Base-by-base conservation (phyloP, 108 stramenopile species). In the Ochromonas danica region DNA sequence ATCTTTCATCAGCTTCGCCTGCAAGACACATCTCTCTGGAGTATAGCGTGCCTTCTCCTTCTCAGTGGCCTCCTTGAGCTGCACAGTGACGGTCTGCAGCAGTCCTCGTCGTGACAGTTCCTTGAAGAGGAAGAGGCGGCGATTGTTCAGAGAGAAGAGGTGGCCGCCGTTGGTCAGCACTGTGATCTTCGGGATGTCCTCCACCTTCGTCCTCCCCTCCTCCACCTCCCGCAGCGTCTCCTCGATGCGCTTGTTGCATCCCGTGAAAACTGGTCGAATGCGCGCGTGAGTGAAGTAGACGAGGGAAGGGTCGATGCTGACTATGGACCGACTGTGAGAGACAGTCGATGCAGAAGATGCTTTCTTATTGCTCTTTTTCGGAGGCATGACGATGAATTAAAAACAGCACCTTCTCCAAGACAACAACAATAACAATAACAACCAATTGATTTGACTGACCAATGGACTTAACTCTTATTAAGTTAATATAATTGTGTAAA, bases 101-200 rank as follows among this genome's bases (percentile, higher is more conserved):
- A 57, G 51, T 10, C 51, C 51, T 17, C 10, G 51, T 57, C 22
- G 10, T 17, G 51, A 57, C 17, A 70, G 67, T 22, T 40, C 40
- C 33, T 70, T 70, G 67, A 70, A 70, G 14, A 40, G 14, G 40
- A 40, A 70, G 22, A 70, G 33, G 14, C 67, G 67, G 10, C 67
- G 36, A 22, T 70, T 70, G 40, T 70, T 70, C 40, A 70, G 67
- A 14, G 67, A 70, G 67, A 70, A 70, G 17, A 17, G 33, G 67
- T 70, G 10, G 40, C 67, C 67, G 14, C 17, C 67, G 36, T 40
- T 40, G 10, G 10, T 22, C 10, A 70, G 10, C 40, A 70, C 40
- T 10, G 67, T 70, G 40, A 70, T 70, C 40, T 17, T 70, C 17
- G 67, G 67, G 22, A 70, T 38, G 39, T 70, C 39, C 33, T 70